Base-by-base conservation (phyloP, 352 stramenopile species). In the Achlya hypogyna region DNA sequence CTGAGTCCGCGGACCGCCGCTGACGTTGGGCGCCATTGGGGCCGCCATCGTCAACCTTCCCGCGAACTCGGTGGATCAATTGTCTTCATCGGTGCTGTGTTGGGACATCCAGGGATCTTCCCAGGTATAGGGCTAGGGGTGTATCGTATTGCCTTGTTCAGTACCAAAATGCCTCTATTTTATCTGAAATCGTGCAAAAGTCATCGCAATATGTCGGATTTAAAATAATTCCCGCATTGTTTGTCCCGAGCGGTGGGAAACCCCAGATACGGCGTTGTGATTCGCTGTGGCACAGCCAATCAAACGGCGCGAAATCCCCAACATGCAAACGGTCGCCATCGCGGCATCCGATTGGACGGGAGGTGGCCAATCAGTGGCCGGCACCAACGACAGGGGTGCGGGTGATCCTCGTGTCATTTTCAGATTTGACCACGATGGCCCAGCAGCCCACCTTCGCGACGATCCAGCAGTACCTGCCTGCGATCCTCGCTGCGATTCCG, bases 401-500 rank as follows among this genome's bases (percentile, higher is more conserved):
- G 31, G 31, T 56, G 10, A 10, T 1, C 6, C 12, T n/a, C 25
- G 49, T 10, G 10, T 56, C 49, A 56, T 56, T 56, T 56, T 56
- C 12, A 10, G 18, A 27, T 56, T 56, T 10, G 12, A 56, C 49
- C 25, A 67, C 59, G 60, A 47, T 67, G 6, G 38, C 49, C 31
- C n/a, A n/a, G n/a, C n/a, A n/a, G n/a, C n/a, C n/a, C n/a, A 51
- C 60, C 14, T 67, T 53, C 51, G 38, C 45, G 5, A 51, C 45
- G 32, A 45, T 49, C 16, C 28, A 67, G 25, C 25, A 49, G 20
- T 32, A 58, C 51, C 34, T 67, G 10, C 60, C 60, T 2, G 40
- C 29, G 20, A 67, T 67, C 51, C 47, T 67, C 34, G 38, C 47
- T 10, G 59, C 56, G 18, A 20, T 67, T 10, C 60, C 60, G 14